A percentile compares a stretch with the other conserved stretches of the same genome.
Evolutionary conservation across 2,329 filamentous ascomycete species (phyloP).

Genomic region (Grosmannia serpens): DNA sequence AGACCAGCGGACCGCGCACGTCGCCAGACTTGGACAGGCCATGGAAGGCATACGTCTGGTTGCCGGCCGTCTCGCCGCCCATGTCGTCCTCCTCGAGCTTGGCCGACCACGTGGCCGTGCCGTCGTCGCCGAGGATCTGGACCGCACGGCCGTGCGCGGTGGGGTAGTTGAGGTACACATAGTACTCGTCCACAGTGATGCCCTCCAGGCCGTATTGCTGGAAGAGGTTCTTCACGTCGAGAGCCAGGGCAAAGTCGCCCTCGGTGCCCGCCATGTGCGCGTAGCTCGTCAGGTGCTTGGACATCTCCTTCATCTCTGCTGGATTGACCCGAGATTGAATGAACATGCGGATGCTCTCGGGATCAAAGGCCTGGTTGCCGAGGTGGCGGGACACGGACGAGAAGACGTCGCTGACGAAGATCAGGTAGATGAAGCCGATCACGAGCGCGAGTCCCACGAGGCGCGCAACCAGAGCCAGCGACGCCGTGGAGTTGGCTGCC

Average conservation of each 20-base stretch:
- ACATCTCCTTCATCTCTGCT: conserved; percentile 56
- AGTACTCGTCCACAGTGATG: conserved; percentile 65
- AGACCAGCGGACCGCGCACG: conserved; percentile 75
- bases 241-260: conserved; percentile 75
- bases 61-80: conserved; percentile 45
- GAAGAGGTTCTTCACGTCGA: conserved; percentile 76
- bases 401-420: conserved; percentile 81
- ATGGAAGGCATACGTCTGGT: conserved; percentile 73
- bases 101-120: conserved; percentile 58
- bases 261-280: conserved; percentile 92
- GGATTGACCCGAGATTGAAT: conserved; percentile 64
- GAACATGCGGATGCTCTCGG: conserved; percentile 67
- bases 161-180: conserved; percentile 90
- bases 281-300: conserved; percentile 69
- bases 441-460: conserved; percentile 66
- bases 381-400: conserved; percentile 51
- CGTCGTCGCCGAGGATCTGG: conserved; percentile 62
- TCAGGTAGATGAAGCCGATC: conserved; percentile 64
- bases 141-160: conserved; percentile 65
- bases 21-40: conserved; percentile 80
- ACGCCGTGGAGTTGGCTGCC: conserved; percentile 29
- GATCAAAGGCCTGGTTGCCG: conserved; percentile 64
- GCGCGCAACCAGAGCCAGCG: conserved; percentile 56
- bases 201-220: conserved; percentile 60
- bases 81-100: conserved; percentile 71